Conservation (phyloP, 2,329 filamentous ascomycete genomes). For the Colletotrichum gloeosporioides region DNA sequence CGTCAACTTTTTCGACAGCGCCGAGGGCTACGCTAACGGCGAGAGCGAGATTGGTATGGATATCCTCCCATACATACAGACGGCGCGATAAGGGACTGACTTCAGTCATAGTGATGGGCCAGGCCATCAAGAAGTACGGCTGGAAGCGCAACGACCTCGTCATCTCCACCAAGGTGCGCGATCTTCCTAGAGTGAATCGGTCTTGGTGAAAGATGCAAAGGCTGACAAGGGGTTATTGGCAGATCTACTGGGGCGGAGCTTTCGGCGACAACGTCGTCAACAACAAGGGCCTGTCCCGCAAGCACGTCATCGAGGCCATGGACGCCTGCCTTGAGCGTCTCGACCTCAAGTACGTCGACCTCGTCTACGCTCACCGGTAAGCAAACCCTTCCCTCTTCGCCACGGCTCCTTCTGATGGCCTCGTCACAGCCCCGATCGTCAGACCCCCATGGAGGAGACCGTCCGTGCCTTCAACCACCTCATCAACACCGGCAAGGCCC, state of each 20-base stretch:
- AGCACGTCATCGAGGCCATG: conserved; percentile 73
- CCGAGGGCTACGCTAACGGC: conserved; percentile 63
- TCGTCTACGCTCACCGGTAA: conserved; percentile 70
- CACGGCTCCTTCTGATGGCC: not conserved
- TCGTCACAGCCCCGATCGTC: conserved; percentile 55
- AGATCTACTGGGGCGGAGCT: conserved; percentile 69
- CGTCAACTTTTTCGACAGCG: conserved; percentile 69
- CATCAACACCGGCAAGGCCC: conserved; percentile 70
- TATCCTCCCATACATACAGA: fast-evolving
- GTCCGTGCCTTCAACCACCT: conserved; percentile 75
- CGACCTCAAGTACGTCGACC: conserved; percentile 66
- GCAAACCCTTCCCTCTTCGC: not conserved
- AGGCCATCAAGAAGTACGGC: conserved; percentile 63
- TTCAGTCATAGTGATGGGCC: conserved; percentile 55
- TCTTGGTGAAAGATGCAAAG: not conserved
- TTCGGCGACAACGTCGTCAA: conserved; percentile 69
- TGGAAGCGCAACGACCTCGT: conserved; percentile 68
- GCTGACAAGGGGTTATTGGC: not conserved
- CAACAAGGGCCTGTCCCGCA: conserved; percentile 70
- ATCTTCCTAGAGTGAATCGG: not conserved
- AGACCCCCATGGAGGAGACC: conserved; percentile 74
- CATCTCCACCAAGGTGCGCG: conserved; percentile 61
- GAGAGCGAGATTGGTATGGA: conserved; percentile 57
- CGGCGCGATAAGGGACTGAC: not conserved
- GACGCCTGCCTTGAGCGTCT: conserved; percentile 63